A percentile compares a stretch with the other conserved stretches of the same genome.
Evolutionary conservation across 148 eudicot genomes (phyloP).

Genomic region (Chenopodium suecicum): DNA sequence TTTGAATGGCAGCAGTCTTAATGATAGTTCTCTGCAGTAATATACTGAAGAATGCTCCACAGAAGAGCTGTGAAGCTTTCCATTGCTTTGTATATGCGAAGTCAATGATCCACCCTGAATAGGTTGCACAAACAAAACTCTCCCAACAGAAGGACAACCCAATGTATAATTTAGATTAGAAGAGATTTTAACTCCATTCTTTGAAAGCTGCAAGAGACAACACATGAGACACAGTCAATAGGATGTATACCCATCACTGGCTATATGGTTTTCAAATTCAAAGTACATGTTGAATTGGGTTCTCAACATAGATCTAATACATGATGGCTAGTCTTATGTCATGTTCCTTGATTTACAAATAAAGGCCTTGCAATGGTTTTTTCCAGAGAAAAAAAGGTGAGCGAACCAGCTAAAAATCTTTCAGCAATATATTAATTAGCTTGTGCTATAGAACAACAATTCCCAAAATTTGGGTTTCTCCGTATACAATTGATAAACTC

Average conservation of each 20-base stretch:
- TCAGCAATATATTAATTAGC: background rate
- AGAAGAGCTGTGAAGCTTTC: slow-evolving; percentile 26
- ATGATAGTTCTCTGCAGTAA: slow-evolving; percentile 49
- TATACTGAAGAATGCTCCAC: slow-evolving; percentile 28
- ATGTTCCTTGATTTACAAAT: no score
- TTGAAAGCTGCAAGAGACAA: slow-evolving; percentile 52
- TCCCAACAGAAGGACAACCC: slow-evolving; percentile 72
- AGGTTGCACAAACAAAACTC: slow-evolving; percentile 58
- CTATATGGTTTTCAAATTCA: background rate
- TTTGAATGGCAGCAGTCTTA: slow-evolving; percentile 44
- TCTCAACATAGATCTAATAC: background rate
- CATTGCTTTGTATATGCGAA: slow-evolving; percentile 31
- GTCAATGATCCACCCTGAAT: slow-evolving; percentile 38
- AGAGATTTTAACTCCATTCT: slow-evolving; percentile 70
- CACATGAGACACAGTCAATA: slow-evolving; percentile 3
- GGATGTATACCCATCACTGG: background rate
- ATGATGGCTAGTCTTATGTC: no score
- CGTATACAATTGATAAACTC: no score
- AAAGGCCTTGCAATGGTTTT: no score
- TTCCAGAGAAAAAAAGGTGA: no score
- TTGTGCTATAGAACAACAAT: background rate
- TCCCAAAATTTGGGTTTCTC: no score
- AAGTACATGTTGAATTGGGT: background rate
- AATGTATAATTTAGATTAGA: slow-evolving; percentile 58
- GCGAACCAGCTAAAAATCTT: background rate